Base-by-base conservation (phyloP, 1,139 yeast genomes). In the Kodamaea alishanica region DNA sequence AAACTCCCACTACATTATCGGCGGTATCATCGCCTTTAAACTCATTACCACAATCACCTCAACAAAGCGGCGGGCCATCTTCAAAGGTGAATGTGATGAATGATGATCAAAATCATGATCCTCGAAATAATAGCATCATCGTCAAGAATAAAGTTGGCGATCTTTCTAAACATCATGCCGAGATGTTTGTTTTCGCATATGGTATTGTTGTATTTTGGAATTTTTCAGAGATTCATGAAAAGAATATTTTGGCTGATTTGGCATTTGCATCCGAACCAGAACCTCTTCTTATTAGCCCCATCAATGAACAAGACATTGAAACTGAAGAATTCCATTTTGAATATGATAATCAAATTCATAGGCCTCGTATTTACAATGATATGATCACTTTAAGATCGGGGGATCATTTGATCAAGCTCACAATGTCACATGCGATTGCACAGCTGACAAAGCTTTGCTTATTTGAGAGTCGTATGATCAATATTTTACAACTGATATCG, bases 131-230 rank as follows among this genome's bases (percentile, higher is more conserved):
- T n/a, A 34, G 28, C 35, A 24, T 15, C 39, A 25, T 10, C 32
- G n/a, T 28, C 37, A 34, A 34, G 22, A 26, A 20, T 24, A 34
- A 34, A 35, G 33, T 26, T 28, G 27, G 48, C 75, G 1, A 85
- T 80, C 45, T 68, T 79, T 70, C 80, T 11, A 84, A 82, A 48
- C 95, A 87, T 58, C 75, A 71, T 44, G 97, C 96, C 0, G 97
- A 92, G 55, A 75, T 92, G 73, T 92, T 92, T 55, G 77, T 92
- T 6, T 82, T 92, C 57, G 81, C 81, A 40, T 92, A 92, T 56
- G 98, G 98, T 10, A 95, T 92, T 20, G 88, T 92, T 12, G 97
- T 92, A 10, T 90, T 92, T 55, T 92, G 98, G 98, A 92, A 92
- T 57, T 89, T 92, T 51, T 82, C 94, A 2, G 97, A 89, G 56